Base-by-base conservation (phyloP, 2,329 filamentous ascomycete genomes). In the Waltergamsia citrina region DNA sequence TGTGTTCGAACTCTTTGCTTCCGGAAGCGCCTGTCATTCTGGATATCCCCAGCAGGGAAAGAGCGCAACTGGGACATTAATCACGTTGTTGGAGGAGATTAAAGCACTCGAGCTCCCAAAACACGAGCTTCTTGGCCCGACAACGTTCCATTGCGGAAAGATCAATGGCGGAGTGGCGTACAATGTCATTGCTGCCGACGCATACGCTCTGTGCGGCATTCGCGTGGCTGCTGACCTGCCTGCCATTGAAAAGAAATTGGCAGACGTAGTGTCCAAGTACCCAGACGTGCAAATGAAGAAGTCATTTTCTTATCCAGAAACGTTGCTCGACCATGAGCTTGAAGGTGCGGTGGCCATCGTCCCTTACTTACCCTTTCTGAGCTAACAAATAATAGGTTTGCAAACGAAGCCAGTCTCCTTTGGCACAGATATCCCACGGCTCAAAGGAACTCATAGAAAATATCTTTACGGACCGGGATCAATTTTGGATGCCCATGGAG, bases 1-100 rank as follows among this genome's bases (percentile, higher is more conserved):
- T 1, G 64, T 67, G 25, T 69, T 83, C 41, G 57, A 62, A 12
- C 44, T 86, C 32, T 60, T 60, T 11, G 75, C 77, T 0, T 69
- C 67, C 14, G 81, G 81, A 17, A 77, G 75, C 42, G 77, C 81
- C 7, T 40, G 43, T 26, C 43, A 45, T n/a, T 45, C 43, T 5
- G 43, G 43, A 11, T 45, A 45, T 21, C 43, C 43, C 5, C 35
- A 40, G 11, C 26, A 38, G 20, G 42, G 43, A 2, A 37, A 42
- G 21, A 44, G 37, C 14, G 43, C 43, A 7, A 42, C 33, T 3
- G 23, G 32, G 7, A 29, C 29, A 6, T 35, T 45, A 6, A 29
- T 44, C 8, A 25, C 38, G 4, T 18, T 44, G 3, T 15, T 42
- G 11, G 37, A 41, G 5, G 45, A 48, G n/a, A 37, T 49, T n/a